phyloP scores from a whole-genome alignment of 805 yeast genomes.

The Candida stauntonica region DNA sequence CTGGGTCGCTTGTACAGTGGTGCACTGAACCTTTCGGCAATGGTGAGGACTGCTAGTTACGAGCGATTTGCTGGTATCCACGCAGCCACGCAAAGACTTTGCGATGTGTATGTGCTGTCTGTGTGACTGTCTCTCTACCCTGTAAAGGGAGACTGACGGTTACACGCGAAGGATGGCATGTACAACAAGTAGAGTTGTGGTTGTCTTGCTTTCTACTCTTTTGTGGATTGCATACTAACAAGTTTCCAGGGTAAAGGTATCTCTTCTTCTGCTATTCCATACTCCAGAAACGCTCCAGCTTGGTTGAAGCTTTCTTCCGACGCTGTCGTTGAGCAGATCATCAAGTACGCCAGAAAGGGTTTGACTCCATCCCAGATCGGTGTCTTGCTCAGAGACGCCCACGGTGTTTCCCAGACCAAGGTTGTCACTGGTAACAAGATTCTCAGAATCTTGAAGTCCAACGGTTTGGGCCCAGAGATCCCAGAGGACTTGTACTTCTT shows the following conservation, averaged over 20 bases:
- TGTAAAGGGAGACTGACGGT: constrained; percentile 2
- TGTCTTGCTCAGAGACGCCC: constrained; percentile 99
- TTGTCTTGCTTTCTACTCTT: constrained; percentile 6
- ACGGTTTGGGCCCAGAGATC: constrained; percentile 99
- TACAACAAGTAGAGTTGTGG: constrained; percentile 1
- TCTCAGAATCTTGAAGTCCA: constrained; percentile 97
- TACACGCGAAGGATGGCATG: neutral
- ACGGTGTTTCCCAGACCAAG: constrained; percentile 98
- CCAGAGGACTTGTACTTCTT: constrained; percentile 99
- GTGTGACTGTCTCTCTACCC: neutral
- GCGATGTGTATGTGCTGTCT: neutral
- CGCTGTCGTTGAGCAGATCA: constrained; percentile 94
- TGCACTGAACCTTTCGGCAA: constrained; percentile 1
- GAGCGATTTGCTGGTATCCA: constrained; percentile 13
- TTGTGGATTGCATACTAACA: constrained; percentile 37
- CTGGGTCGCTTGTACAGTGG: constrained; percentile 15
- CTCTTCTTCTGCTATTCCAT: constrained; percentile 97
- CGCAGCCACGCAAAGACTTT: constrained; percentile 6
- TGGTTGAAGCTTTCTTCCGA: constrained; percentile 98
- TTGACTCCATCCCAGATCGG: constrained; percentile 99
- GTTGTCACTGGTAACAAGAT: constrained; percentile 99
- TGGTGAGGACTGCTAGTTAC: constrained; percentile 6
- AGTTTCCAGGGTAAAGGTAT: constrained; percentile 91
- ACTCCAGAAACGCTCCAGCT: constrained; percentile 97
- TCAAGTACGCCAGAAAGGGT: constrained; percentile 99